phyloP scores from a whole-genome alignment of 2,329 filamentous ascomycete genomes.

The Xylariaceae sp. region DNA sequence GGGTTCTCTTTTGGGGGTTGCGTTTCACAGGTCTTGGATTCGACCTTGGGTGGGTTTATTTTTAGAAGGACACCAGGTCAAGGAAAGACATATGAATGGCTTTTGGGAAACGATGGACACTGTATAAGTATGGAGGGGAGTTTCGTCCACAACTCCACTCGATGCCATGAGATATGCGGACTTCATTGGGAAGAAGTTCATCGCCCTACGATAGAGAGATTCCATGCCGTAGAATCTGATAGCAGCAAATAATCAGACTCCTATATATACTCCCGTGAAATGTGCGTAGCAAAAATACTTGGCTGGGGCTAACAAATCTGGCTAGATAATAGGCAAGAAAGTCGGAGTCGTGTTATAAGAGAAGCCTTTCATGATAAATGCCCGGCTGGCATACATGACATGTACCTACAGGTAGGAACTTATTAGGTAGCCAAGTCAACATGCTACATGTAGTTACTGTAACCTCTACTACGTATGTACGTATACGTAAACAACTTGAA shows the following conservation, averaged over 20 bases:
- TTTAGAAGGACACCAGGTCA: not conserved
- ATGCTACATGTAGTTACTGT: not conserved
- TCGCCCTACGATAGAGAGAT: slow-evolving; percentile 10
- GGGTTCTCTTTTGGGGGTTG: slow-evolving; percentile 1
- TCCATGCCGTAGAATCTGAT: not conserved
- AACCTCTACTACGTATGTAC: no score
- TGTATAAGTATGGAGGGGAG: slow-evolving; percentile 27
- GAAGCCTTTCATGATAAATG: no score
- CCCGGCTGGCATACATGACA: no score
- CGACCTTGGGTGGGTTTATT: not conserved
- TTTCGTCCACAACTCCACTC: slow-evolving; percentile 29
- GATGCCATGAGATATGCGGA: slow-evolving; percentile 15
- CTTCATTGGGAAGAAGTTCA: slow-evolving; percentile 5
- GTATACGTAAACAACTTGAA: no score
- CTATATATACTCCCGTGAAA: not conserved
- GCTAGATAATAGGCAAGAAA: not conserved
- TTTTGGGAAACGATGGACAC: slow-evolving; percentile 8
- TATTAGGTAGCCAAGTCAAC: not conserved
- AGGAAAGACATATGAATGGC: not conserved
- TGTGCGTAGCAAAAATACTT: no score
- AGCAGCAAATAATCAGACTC: not conserved
- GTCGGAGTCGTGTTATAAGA: no score
- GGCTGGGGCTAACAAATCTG: not conserved
- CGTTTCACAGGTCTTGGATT: not conserved
- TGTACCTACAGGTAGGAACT: no score